These are phyloP conservation scores for Phaseolus coccineus DNA, from an alignment of 331 rosid genomes.

Conservation along the genomic window DNA sequence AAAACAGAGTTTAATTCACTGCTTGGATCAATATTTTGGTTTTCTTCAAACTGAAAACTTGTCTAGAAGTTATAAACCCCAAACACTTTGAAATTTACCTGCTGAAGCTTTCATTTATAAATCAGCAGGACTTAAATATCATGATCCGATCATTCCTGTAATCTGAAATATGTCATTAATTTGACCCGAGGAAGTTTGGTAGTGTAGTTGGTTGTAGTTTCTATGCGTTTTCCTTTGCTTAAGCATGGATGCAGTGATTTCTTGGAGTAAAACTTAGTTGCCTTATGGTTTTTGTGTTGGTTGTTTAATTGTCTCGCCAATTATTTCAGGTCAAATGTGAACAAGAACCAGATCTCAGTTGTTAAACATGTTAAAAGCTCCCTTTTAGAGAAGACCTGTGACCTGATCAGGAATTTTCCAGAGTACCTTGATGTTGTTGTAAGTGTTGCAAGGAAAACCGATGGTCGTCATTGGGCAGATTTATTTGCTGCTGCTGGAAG, in stretches of 20 bases:
- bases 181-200: slow-evolving; percentile 24
- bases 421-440: slow-evolving; percentile 97
- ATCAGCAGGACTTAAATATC: slow-evolving; percentile 24
- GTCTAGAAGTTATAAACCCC: not conserved
- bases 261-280: slow-evolving; percentile 26
- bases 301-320: slow-evolving; percentile 39
- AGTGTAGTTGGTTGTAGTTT: slow-evolving; percentile 19
- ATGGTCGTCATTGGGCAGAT: slow-evolving; percentile 99
- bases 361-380: slow-evolving; percentile 59
- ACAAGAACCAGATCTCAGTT: slow-evolving; percentile 67
- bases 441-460: slow-evolving; percentile 98
- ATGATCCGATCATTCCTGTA: not conserved
- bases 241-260: slow-evolving; percentile 31
- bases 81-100: not conserved
- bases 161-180: not conserved
- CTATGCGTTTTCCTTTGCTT: slow-evolving; percentile 44
- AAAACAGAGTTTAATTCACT: not conserved
- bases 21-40: slow-evolving; percentile 1
- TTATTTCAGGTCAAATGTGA: slow-evolving; percentile 75
- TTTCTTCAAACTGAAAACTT: not conserved
- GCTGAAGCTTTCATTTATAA: not conserved
- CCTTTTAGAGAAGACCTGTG: slow-evolving; percentile 96
- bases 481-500: slow-evolving; percentile 94
- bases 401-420: slow-evolving; percentile 81
- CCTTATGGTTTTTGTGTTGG: slow-evolving; percentile 30